Evolutionary conservation across 176 grass and related monocot species (phyloP).

Genomic region (Triticum turgidum): DNA sequence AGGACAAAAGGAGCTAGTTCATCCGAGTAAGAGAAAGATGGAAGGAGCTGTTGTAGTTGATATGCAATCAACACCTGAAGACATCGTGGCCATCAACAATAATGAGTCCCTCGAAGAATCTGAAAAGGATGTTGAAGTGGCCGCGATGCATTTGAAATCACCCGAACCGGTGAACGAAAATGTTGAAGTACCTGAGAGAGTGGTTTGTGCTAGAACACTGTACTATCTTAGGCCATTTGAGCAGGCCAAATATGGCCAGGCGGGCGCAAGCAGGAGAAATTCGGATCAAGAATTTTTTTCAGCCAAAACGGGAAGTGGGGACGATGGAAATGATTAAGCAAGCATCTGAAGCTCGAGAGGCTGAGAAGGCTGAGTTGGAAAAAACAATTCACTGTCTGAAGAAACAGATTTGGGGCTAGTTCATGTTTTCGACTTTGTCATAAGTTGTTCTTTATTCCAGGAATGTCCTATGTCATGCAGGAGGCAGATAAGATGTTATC

Average conservation of each 20-base stretch:
- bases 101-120: background rate
- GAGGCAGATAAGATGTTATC: too few species aligned
- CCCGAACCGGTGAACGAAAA: background rate
- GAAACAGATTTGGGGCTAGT: background rate
- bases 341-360: background rate
- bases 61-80: constrained; percentile 14
- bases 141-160: too few species aligned
- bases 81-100: background rate
- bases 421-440: background rate
- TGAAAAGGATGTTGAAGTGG: too few species aligned
- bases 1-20: constrained; percentile 28
- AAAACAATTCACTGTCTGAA: background rate
- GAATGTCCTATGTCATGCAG: too few species aligned
- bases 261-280: background rate
- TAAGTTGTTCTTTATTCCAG: background rate
- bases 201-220: constrained; percentile 10
- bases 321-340: background rate
- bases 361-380: background rate
- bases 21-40: constrained; percentile 37
- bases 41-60: background rate
- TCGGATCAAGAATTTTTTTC: background rate
- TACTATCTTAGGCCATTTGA: constrained; percentile 24
- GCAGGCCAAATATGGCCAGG: background rate
- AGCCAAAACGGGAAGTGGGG: background rate
- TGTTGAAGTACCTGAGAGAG: background rate